These are phyloP conservation scores for Globisporangium paroecandrum DNA, from an alignment of 352 stramenopile genomes.

Conservation along the genomic window DNA sequence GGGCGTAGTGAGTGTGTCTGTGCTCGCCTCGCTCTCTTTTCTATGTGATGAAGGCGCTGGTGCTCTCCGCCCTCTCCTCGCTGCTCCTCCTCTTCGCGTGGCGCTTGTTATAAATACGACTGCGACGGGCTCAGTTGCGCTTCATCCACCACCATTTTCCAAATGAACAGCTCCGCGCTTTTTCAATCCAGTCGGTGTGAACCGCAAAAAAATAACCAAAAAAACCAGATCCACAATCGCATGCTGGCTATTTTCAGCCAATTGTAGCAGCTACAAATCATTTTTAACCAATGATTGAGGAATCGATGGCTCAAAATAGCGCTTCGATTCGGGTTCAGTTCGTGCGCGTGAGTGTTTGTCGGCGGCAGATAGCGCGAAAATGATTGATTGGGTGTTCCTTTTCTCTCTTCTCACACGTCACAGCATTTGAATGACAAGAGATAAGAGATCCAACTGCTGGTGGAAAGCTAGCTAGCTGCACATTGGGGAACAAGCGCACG, in stretches of 20 bases:
- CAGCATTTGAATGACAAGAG: no score
- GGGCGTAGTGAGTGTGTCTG: background rate
- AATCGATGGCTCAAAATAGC: background rate
- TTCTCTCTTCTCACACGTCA: background rate
- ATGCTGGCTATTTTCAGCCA: background rate
- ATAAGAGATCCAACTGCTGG: no score
- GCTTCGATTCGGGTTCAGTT: background rate
- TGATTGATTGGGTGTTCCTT: background rate
- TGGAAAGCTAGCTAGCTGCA: no score
- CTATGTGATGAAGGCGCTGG: background rate
- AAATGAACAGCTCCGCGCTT: background rate
- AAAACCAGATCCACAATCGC: background rate
- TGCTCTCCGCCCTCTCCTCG: background rate
- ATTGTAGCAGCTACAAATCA: background rate
- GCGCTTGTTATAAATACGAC: slow-evolving; percentile 12
- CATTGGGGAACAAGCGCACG: no score
- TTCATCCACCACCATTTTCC: slow-evolving; percentile 11
- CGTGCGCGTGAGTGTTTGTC: background rate
- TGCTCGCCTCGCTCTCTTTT: background rate
- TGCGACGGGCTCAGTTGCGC: background rate
- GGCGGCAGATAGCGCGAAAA: background rate
- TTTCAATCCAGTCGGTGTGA: background rate
- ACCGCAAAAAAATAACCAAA: background rate
- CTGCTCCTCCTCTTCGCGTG: slow-evolving; percentile 1
- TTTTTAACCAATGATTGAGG: background rate